These are phyloP conservation scores for Suillus weaverae DNA, from an alignment of 768 basidiomycete species.

Conservation along the genomic window DNA sequence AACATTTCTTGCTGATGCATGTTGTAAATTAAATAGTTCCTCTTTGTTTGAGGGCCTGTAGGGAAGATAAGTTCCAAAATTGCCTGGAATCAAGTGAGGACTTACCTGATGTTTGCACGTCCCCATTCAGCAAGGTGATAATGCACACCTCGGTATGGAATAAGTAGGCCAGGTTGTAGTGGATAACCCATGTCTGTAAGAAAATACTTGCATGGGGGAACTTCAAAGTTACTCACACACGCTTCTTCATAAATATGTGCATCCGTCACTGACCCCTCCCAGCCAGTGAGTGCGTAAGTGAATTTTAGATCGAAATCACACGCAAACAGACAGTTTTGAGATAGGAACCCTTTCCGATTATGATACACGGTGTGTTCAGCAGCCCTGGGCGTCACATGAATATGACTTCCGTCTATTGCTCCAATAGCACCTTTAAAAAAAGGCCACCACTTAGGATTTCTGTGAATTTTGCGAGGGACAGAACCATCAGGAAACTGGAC, in stretches of 20 bases:
- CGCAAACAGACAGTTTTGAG: slow-evolving; percentile 17
- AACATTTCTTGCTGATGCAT: no score
- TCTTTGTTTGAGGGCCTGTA: no score
- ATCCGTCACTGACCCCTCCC: slow-evolving; percentile 21
- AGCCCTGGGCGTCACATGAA: slow-evolving; percentile 1
- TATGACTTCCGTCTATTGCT: slow-evolving; percentile 31
- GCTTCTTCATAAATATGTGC: slow-evolving; percentile 9
- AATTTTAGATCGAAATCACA: slow-evolving; percentile 18
- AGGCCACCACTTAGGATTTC: slow-evolving; percentile 28
- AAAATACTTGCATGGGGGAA: no score
- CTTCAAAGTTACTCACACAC: no score
- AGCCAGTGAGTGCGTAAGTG: slow-evolving; percentile 13
- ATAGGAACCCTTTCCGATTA: slow-evolving; percentile 16
- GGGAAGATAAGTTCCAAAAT: no score
- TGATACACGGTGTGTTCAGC: background rate
- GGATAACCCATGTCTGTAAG: no score
- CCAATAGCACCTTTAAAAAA: slow-evolving; percentile 35
- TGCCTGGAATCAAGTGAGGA: no score
- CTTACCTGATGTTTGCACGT: no score
- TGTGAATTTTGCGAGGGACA: slow-evolving; percentile 12
- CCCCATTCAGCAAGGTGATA: no score
- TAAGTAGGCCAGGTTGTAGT: no score
- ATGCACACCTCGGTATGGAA: no score
- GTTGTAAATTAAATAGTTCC: no score
- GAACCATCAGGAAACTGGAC: slow-evolving; percentile 17